phyloP scores from a whole-genome alignment of 2,329 filamentous ascomycete species.

The Calonectria pseudoturangicola region DNA sequence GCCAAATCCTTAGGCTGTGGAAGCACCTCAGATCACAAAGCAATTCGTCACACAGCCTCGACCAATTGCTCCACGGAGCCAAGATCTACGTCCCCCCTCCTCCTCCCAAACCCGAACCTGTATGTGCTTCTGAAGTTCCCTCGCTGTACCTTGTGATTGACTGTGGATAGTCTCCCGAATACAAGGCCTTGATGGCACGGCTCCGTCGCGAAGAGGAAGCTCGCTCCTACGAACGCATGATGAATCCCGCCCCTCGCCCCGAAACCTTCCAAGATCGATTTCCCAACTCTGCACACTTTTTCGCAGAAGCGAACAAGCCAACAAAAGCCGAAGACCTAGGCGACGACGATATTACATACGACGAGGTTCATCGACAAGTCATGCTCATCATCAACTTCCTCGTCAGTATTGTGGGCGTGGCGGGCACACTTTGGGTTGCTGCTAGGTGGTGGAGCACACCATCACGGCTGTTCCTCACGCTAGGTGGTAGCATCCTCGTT shows the following conservation, averaged over 20 bases:
- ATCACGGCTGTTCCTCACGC: conserved; percentile 80
- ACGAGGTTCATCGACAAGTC: conserved; percentile 86
- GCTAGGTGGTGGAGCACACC: conserved; percentile 85
- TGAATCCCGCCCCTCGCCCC: conserved; percentile 73
- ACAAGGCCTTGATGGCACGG: conserved; percentile 89
- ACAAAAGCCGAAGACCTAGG: conserved; percentile 67
- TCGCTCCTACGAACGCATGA: conserved; percentile 87
- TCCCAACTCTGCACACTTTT: conserved; percentile 72
- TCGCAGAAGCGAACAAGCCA: conserved; percentile 72
- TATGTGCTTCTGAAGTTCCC: conserved; percentile 63
- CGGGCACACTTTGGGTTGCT: conserved; percentile 85
- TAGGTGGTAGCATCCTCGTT: conserved; percentile 81
- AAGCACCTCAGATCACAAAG: conserved; percentile 66
- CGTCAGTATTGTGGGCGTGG: conserved; percentile 87
- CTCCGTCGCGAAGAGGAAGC: conserved; percentile 89
- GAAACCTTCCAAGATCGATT: conserved; percentile 78
- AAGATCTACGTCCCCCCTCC: conserved; percentile 86
- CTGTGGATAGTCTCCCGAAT: conserved; percentile 80
- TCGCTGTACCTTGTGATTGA: conserved; percentile 18
- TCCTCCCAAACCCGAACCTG: conserved; percentile 84
- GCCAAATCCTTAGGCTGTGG: conserved; percentile 79
- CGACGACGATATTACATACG: conserved; percentile 80
- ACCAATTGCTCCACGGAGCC: conserved; percentile 82
- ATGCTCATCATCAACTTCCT: conserved; percentile 93
- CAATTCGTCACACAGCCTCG: conserved; percentile 71